These are phyloP conservation scores for Quercus phellos DNA, from an alignment of 331 rosid species.

Conservation along the genomic window DNA sequence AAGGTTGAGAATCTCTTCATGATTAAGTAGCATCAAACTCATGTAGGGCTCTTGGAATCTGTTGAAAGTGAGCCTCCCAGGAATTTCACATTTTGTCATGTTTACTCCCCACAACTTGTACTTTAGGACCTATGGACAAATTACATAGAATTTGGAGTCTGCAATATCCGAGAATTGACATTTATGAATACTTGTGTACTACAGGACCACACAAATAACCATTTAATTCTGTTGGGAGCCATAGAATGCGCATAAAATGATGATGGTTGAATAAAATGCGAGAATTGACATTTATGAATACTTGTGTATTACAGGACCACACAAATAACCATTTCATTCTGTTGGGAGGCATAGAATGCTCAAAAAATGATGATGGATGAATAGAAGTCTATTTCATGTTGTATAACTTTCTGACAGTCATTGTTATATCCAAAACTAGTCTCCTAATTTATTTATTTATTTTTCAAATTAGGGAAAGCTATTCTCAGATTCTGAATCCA, in stretches of 20 bases:
- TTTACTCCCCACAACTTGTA: neutral
- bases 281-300: neutral
- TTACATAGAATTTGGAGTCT: neutral
- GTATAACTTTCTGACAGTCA: slow-evolving; percentile 6
- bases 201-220: neutral
- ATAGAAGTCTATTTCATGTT: slow-evolving; percentile 6
- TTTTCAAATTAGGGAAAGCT: slow-evolving; percentile 67
- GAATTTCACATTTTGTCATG: neutral
- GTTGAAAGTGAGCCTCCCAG: neutral
- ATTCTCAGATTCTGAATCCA: slow-evolving; percentile 87
- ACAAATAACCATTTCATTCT: neutral
- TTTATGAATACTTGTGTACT: neutral
- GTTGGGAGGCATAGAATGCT: neutral
- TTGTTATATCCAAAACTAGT: neutral
- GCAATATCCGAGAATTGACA: neutral
- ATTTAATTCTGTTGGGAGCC: neutral
- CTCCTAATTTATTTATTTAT: slow-evolving; percentile 22
- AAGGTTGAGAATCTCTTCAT: neutral
- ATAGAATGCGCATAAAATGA: neutral
- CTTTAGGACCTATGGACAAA: neutral
- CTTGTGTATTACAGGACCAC: neutral
- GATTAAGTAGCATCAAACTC: neutral
- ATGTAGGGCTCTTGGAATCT: neutral
- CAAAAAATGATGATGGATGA: neutral
- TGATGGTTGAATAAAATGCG: too few relatives aligned